Percentiles rank a stretch among this genome's conserved stretches.
phyloP scores from a whole-genome alignment of 768 basidiomycete species.

The Psilocybe cyanescens region DNA sequence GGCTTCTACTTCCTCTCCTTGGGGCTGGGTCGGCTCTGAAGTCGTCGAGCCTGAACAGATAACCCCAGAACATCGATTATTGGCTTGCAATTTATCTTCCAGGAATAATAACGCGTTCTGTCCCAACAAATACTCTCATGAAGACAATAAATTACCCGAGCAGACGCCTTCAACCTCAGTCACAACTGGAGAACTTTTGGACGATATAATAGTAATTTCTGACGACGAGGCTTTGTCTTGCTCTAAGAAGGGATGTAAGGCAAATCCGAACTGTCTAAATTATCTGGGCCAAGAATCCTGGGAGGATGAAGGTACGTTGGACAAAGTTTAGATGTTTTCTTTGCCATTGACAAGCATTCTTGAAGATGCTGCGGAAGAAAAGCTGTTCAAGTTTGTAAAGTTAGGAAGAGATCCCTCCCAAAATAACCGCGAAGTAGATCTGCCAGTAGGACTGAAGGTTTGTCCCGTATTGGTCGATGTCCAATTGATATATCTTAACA shows the following conservation, averaged over 20 bases:
- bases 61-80: conserved; percentile 63
- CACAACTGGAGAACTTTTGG: conserved; percentile 49
- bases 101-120: conserved; percentile 58
- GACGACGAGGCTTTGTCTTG: conserved; percentile 68
- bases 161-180: conserved; percentile 14
- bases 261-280: conserved; percentile 86
- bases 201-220: conserved; percentile 71
- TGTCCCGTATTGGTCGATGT: conserved; percentile 9
- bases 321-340: not conserved
- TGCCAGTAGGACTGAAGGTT: conserved; percentile 83
- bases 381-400: conserved; percentile 55
- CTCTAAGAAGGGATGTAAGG: conserved; percentile 65
- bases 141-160: conserved; percentile 4
- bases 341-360: not conserved
- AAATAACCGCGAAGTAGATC: conserved; percentile 49
- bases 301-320: conserved; percentile 71
- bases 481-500: not conserved
- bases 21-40: conserved; percentile 83
- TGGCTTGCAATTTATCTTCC: conserved; percentile 68
- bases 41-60: conserved; percentile 61
- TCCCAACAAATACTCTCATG: conserved; percentile 52
- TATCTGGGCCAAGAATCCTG: conserved; percentile 85
- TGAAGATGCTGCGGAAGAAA: conserved; percentile 50
- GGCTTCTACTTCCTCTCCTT: conserved; percentile 46
- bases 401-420: conserved; percentile 60